Evolutionary conservation across 2,329 filamentous ascomycete species (phyloP).

Genomic region (Rhynchosporium graminicola): DNA sequence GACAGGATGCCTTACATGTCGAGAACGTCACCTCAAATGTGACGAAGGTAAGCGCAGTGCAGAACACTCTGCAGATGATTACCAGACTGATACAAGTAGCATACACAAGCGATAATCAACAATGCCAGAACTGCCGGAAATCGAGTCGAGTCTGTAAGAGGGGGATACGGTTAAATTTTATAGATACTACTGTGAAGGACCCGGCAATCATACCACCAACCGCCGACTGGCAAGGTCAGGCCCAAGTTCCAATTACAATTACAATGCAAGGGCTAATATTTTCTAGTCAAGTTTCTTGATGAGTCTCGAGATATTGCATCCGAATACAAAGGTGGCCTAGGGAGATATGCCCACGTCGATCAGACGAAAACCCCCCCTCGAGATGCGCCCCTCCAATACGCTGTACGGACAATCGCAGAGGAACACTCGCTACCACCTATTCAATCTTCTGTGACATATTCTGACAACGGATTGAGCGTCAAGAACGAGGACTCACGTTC

Average conservation of each 20-base stretch:
- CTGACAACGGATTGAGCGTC: slow-evolving; percentile 29
- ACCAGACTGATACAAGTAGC: slow-evolving; percentile 4
- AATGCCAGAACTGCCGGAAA: slow-evolving; percentile 72
- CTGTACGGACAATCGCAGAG: slow-evolving; percentile 29
- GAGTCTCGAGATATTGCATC: slow-evolving; percentile 89
- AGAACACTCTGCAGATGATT: slow-evolving; percentile 47
- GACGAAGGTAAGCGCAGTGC: slow-evolving; percentile 63
- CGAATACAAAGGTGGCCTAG: slow-evolving; percentile 79
- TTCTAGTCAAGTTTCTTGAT: slow-evolving; percentile 74
- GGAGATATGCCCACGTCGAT: slow-evolving; percentile 65
- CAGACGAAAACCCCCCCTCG: slow-evolving; percentile 40
- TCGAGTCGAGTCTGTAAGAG: slow-evolving; percentile 83
- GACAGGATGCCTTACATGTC: slow-evolving; percentile 87
- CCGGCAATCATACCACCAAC: slow-evolving; percentile 64
- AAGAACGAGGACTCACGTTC: slow-evolving; percentile 36
- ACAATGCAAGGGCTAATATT: slow-evolving; percentile 19
- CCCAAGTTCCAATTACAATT: not conserved
- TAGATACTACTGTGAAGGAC: slow-evolving; percentile 72
- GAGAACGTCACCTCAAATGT: slow-evolving; percentile 88
- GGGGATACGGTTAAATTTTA: slow-evolving; percentile 86
- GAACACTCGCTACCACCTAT: slow-evolving; percentile 39
- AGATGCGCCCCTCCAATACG: slow-evolving; percentile 34
- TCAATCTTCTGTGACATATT: slow-evolving; percentile 33
- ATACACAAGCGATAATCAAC: slow-evolving; percentile 11
- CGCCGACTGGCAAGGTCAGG: slow-evolving; percentile 62